Conservation (phyloP, 306 rosid species). For the Rosa persica region DNA sequence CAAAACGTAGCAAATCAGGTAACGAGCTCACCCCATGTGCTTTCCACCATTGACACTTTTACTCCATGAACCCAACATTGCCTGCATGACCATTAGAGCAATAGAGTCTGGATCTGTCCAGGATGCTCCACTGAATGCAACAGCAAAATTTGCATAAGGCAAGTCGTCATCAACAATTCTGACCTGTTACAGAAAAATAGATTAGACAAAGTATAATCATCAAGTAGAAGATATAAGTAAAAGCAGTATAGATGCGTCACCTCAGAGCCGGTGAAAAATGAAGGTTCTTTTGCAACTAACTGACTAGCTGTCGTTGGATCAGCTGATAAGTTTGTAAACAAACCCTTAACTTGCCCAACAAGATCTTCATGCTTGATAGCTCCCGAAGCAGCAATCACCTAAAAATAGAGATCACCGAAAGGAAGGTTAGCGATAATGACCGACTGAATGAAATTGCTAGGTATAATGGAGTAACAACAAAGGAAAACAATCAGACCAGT, state of each 20-base stretch:
- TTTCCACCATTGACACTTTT: constrained; percentile 88
- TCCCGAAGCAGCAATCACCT: constrained; percentile 90
- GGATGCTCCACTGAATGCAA: constrained; percentile 92
- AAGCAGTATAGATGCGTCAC: constrained; percentile 34
- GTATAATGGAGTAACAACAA: not conserved
- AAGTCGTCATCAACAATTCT: constrained; percentile 85
- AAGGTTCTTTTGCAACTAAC: constrained; percentile 73
- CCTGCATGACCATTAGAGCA: constrained; percentile 96
- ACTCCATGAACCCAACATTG: constrained; percentile 96
- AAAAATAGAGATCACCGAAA: constrained; percentile 24
- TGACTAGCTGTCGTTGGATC: constrained; percentile 79
- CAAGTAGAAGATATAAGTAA: not conserved
- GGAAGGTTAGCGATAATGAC: not conserved
- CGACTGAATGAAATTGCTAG: not conserved
- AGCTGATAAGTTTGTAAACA: constrained; percentile 71
- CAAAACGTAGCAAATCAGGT: constrained; percentile 8
- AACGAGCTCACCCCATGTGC: constrained; percentile 77
- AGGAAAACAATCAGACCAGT: constrained; percentile 5
- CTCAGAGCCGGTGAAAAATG: constrained; percentile 95
- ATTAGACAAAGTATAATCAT: not conserved
- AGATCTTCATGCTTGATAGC: constrained; percentile 85
- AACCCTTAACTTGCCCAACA: constrained; percentile 62
- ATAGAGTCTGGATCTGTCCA: constrained; percentile 98
- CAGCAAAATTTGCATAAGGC: constrained; percentile 87
- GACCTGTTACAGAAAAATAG: constrained; percentile 53